Evolutionary conservation across 345 rosid genomes (phyloP).

Genomic region (Physaria fendleri): DNA sequence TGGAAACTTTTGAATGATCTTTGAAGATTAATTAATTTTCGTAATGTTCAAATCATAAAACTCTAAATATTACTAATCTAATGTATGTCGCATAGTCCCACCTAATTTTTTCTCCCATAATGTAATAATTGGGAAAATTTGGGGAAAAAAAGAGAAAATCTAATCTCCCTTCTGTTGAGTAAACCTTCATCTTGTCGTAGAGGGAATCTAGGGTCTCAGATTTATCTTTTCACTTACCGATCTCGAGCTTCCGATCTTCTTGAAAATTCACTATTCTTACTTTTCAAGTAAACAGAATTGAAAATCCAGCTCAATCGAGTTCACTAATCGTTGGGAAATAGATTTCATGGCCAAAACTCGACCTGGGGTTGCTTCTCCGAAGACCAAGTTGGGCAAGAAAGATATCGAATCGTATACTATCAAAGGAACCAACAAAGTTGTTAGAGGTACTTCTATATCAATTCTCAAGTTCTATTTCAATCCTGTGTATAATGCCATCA

Average conservation of each 20-base stretch:
- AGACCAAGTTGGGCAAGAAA: constrained; percentile 42
- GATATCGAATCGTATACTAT: constrained; percentile 60
- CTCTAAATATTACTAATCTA: too few relatives aligned
- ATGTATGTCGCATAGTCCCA: too few relatives aligned
- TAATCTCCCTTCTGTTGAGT: background rate
- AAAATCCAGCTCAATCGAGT: background rate
- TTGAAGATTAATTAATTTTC: too few relatives aligned
- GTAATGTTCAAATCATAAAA: too few relatives aligned
- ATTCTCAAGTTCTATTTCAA: background rate
- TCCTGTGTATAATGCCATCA: background rate
- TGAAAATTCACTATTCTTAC: background rate
- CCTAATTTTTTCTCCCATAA: too few relatives aligned
- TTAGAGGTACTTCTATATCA: constrained; percentile 35
- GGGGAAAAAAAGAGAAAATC: background rate
- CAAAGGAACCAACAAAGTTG: constrained; percentile 60
- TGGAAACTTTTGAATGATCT: too few relatives aligned
- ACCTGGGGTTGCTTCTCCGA: constrained; percentile 43
- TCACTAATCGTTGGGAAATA: background rate
- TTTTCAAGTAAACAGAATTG: background rate
- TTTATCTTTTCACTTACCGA: background rate
- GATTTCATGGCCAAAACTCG: constrained; percentile 73
- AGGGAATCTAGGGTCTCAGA: constrained; percentile 31
- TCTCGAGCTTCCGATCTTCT: constrained; percentile 3
- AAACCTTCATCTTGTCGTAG: constrained; percentile 10
- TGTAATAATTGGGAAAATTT: too few relatives aligned